phyloP scores from a whole-genome alignment of 345 rosid species.

The Limnanthes douglasii region DNA sequence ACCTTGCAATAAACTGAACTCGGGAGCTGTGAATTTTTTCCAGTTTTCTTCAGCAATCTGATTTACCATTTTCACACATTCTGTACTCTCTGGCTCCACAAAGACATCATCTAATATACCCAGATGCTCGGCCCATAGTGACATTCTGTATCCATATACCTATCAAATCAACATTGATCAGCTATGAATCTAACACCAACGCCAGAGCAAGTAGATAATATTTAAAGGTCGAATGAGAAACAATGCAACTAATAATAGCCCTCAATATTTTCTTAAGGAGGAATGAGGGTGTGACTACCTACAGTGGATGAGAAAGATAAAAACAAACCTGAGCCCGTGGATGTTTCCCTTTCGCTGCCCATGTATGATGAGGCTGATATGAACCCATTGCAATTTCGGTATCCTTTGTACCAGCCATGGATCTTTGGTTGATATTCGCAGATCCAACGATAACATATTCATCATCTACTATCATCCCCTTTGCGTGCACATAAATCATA shows the following conservation, averaged over 20 bases:
- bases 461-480: constrained; percentile 91
- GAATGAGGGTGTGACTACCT: constrained; percentile 3
- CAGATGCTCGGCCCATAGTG: constrained; percentile 92
- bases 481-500: constrained; percentile 90
- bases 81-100: constrained; percentile 34
- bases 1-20: constrained; percentile 34
- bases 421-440: constrained; percentile 93
- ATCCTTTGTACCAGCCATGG: constrained; percentile 92
- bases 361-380: constrained; percentile 77
- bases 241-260: no score
- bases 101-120: constrained; percentile 25
- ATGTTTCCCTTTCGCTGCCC: constrained; percentile 34
- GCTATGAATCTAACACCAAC: not conserved
- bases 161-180: constrained; percentile 10
- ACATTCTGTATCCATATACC: constrained; percentile 88
- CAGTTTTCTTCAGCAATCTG: constrained; percentile 48
- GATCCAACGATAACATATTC: constrained; percentile 83
- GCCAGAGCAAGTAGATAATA: not conserved
- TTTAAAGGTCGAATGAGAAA: no score
- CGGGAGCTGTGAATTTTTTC: constrained; percentile 23
- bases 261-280: no score
- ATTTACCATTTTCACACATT: constrained; percentile 52
- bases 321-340: constrained; percentile 72
- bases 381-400: constrained; percentile 97
- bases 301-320: constrained; percentile 5